Evolutionary conservation across 2,329 filamentous ascomycete species (phyloP).

Genomic region (Conoideocrella luteorostrata): DNA sequence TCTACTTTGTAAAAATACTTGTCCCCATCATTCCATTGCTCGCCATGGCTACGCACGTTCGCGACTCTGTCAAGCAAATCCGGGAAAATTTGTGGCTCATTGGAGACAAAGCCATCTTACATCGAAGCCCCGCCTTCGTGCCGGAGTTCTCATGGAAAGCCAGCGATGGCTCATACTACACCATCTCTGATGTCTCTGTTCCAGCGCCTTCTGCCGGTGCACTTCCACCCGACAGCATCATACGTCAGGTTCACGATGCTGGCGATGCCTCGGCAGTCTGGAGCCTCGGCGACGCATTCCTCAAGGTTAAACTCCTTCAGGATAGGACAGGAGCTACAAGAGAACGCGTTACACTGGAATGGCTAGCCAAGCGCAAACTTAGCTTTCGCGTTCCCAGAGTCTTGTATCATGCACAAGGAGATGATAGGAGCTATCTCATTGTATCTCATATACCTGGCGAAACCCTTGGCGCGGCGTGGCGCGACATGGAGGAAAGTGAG

Average conservation of each 20-base stretch:
- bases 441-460: conserved; percentile 19
- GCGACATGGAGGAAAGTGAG: conserved; percentile 16
- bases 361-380: conserved; percentile 7
- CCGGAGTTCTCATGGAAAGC: too few relatives aligned
- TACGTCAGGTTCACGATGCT: conserved; percentile 4
- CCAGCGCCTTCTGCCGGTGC: too few relatives aligned
- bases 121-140: too few relatives aligned
- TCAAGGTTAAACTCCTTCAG: conserved; percentile 12
- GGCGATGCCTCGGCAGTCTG: conserved; percentile 12
- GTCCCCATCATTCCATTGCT: too few relatives aligned
- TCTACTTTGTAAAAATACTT: too few relatives aligned
- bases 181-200: too few relatives aligned
- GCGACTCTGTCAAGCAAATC: too few relatives aligned
- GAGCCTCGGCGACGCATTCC: conserved; percentile 15
- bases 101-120: too few relatives aligned
- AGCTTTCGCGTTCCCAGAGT: conserved; percentile 13
- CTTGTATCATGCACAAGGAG: conserved; percentile 15
- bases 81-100: too few relatives aligned
- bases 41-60: too few relatives aligned
- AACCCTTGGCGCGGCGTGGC: conserved; percentile 19
- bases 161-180: too few relatives aligned
- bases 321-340: conserved; percentile 8
- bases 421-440: conserved; percentile 20
- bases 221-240: too few relatives aligned
- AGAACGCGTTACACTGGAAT: conserved; percentile 14